phyloP scores from a whole-genome alignment of 306 rosid species.

The Oxytropis ochrocephala region DNA sequence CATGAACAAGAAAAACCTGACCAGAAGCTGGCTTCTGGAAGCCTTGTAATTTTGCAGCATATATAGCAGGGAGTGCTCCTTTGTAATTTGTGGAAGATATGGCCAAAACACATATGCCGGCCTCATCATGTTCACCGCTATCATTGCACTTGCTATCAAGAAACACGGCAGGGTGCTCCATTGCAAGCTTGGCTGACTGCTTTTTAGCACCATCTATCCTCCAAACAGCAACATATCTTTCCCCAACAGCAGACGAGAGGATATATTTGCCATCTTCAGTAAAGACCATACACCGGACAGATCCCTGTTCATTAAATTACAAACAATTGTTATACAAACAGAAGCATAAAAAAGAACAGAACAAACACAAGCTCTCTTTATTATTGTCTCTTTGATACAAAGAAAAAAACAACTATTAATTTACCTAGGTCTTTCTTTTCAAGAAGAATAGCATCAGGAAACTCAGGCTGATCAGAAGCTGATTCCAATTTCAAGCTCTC shows the following conservation, averaged over 20 bases:
- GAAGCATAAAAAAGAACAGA: too few relatives aligned
- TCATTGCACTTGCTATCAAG: constrained; percentile 59
- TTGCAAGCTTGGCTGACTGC: constrained; percentile 75
- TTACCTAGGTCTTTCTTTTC: too few relatives aligned
- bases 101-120: constrained; percentile 65
- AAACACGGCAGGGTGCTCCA: constrained; percentile 91
- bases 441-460: too few relatives aligned
- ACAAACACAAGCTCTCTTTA: too few relatives aligned
- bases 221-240: constrained; percentile 90
- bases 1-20: constrained; percentile 66
- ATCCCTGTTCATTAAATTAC: too few relatives aligned
- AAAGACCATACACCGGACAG: constrained; percentile 81
- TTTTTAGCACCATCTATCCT: constrained; percentile 52
- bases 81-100: constrained; percentile 40
- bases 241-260: constrained; percentile 81
- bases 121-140: constrained; percentile 32
- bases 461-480: too few relatives aligned
- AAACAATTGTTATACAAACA: too few relatives aligned
- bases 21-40: constrained; percentile 50
- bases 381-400: too few relatives aligned
- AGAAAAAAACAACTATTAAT: too few relatives aligned
- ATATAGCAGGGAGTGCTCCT: constrained; percentile 61
- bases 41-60: constrained; percentile 71
- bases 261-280: constrained; percentile 77
- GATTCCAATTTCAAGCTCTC: too few relatives aligned